Evolutionary conservation across 2,329 filamentous ascomycete species (phyloP).

Genomic region (Ophiostoma novo-ulmi): DNA sequence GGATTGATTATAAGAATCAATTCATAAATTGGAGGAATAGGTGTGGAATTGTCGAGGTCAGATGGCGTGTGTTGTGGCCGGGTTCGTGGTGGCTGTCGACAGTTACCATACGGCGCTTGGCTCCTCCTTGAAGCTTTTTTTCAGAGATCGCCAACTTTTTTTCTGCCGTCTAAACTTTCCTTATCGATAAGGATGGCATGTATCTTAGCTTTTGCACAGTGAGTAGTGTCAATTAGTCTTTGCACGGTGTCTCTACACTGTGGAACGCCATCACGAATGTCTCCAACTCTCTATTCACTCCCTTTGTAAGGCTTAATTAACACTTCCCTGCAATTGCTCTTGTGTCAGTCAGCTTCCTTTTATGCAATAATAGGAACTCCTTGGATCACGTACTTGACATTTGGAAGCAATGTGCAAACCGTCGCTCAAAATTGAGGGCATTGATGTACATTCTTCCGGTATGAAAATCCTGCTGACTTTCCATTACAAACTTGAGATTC

Average conservation of each 20-base stretch:
- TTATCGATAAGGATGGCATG: conserved; percentile 19
- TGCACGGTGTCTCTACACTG: background rate
- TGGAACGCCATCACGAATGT: no score
- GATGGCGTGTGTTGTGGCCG: background rate
- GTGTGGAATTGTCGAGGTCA: background rate
- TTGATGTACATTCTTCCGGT: no score
- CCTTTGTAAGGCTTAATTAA: no score
- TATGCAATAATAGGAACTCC: no score
- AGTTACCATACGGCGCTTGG: background rate
- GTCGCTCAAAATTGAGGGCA: no score
- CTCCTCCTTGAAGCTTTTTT: conserved; percentile 8
- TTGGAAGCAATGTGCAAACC: no score
- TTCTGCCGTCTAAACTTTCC: conserved; percentile 19
- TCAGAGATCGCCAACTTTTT: conserved; percentile 20
- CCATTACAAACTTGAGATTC: no score
- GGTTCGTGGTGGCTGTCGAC: background rate
- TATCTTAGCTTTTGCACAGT: background rate
- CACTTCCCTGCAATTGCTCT: no score
- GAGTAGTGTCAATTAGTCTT: background rate
- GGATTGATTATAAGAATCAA: background rate
- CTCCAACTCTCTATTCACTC: no score
- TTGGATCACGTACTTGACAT: no score
- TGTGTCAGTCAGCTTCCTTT: no score
- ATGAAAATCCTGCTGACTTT: no score
- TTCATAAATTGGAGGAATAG: background rate